Evolutionary conservation across 2,329 filamentous ascomycete genomes (phyloP).

Genomic region (Fusarium beomiforme): DNA sequence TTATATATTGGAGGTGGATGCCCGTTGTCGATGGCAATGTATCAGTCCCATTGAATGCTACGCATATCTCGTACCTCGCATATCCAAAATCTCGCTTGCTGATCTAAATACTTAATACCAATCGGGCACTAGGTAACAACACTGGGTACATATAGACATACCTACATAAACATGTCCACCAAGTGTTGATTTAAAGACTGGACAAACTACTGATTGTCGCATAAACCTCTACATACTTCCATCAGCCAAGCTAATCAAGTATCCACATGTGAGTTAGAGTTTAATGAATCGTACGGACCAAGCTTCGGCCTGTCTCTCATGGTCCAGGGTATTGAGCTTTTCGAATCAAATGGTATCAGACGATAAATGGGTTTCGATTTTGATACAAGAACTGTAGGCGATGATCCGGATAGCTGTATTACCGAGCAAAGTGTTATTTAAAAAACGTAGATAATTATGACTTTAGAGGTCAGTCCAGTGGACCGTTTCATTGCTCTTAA

Average conservation of each 20-base stretch:
- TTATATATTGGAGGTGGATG: neutral
- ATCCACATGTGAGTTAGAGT: neutral
- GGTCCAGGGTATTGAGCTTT: conserved; percentile 3
- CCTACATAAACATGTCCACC: neutral
- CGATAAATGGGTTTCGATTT: neutral
- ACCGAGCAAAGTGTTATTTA: neutral
- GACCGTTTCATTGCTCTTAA: neutral
- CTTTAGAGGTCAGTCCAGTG: neutral
- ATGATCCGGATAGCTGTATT: neutral
- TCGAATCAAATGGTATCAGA: neutral
- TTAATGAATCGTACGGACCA: neutral
- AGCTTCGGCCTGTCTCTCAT: neutral
- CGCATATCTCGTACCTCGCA: conserved; percentile 1
- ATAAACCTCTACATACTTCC: neutral
- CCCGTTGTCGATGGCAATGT: conserved; percentile 1
- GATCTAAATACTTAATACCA: conserved; percentile 18
- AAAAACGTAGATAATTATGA: neutral
- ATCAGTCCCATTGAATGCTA: neutral
- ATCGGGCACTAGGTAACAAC: neutral
- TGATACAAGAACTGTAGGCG: conserved; percentile 5
- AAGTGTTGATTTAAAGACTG: neutral
- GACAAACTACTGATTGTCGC: no score
- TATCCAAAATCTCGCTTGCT: conserved; percentile 25
- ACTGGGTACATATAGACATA: neutral
- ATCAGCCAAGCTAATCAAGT: neutral